Percentiles rank a stretch among this genome's conserved stretches.
phyloP scores from a whole-genome alignment of 116 monocot species.

The Iris pallida region DNA sequence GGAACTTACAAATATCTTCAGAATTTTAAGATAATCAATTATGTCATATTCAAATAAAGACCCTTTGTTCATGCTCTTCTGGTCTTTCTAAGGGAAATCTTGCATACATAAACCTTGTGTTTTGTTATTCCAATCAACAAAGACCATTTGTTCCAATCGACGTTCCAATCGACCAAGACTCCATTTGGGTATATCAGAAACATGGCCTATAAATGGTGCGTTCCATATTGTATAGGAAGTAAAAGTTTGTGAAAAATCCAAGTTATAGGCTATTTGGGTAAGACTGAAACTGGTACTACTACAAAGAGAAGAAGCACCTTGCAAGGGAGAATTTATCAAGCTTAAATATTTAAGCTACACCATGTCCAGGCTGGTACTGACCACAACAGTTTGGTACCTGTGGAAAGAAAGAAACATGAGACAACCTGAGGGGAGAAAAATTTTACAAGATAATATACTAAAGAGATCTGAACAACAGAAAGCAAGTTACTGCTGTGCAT shows the following conservation, averaged over 20 bases:
- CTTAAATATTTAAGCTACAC: too few species aligned
- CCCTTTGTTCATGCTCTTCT: conserved; percentile 13
- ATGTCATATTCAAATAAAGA: conserved; percentile 82
- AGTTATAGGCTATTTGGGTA: conserved; percentile 53
- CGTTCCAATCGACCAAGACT: conserved; percentile 73
- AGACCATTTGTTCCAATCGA: conserved; percentile 85
- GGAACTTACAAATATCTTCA: conserved; percentile 58
- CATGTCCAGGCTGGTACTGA: too few species aligned
- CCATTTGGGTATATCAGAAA: conserved; percentile 80
- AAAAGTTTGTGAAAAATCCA: conserved; percentile 90
- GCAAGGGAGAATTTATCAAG: too few species aligned
- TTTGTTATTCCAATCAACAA: conserved; percentile 98
- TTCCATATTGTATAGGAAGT: conserved; percentile 94
- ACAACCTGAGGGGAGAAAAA: too few species aligned
- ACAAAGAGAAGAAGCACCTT: too few species aligned
- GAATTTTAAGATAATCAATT: conserved; percentile 69
- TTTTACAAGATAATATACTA: too few species aligned
- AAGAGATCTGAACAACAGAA: too few species aligned
- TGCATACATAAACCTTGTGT: conserved; percentile 98
- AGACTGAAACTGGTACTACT: too few species aligned
- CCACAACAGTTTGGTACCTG: too few species aligned
- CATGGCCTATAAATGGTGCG: conserved; percentile 97
- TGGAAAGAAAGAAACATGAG: too few species aligned
- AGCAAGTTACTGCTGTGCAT: too few species aligned
- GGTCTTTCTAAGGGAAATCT: conserved; percentile 92